These are phyloP conservation scores for Fusarium phyllophilum DNA, from an alignment of 2,329 filamentous ascomycete species.

Conservation along the genomic window DNA sequence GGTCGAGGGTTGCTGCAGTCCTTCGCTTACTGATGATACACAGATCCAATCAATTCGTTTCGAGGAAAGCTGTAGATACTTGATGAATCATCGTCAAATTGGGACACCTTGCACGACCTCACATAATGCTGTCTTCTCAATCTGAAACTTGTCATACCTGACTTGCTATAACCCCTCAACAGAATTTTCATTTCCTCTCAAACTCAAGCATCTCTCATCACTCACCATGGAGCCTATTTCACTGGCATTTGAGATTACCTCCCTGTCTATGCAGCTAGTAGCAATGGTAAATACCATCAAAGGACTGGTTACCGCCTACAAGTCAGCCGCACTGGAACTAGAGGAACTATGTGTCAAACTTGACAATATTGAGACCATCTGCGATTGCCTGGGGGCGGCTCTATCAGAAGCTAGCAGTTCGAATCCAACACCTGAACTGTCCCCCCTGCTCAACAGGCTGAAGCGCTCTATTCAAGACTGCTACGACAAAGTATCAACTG, in stretches of 20 bases:
- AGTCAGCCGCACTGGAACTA: constrained; percentile 11
- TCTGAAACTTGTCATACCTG: background rate
- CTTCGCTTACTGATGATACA: background rate
- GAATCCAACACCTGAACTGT: rapidly evolving
- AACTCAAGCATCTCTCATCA: rapidly evolving
- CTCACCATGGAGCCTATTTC: background rate
- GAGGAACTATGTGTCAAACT: background rate
- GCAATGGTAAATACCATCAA: background rate
- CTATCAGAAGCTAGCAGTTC: background rate
- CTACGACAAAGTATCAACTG: background rate
- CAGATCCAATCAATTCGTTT: background rate
- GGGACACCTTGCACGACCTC: background rate
- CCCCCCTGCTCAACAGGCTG: background rate
- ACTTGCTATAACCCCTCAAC: background rate
- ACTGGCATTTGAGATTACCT: background rate
- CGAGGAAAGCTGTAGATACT: no score
- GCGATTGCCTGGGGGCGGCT: background rate
- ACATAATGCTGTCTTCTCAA: no score
- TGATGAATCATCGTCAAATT: background rate
- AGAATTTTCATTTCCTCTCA: background rate
- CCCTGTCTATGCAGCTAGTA: constrained; percentile 10
- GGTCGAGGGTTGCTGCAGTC: background rate
- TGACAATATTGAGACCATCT: background rate
- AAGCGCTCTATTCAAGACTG: background rate
- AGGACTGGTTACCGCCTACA: constrained; percentile 8